Evolutionary conservation across 2,329 filamentous ascomycete genomes (phyloP).

Genomic region (Aspergillus sp.): DNA sequence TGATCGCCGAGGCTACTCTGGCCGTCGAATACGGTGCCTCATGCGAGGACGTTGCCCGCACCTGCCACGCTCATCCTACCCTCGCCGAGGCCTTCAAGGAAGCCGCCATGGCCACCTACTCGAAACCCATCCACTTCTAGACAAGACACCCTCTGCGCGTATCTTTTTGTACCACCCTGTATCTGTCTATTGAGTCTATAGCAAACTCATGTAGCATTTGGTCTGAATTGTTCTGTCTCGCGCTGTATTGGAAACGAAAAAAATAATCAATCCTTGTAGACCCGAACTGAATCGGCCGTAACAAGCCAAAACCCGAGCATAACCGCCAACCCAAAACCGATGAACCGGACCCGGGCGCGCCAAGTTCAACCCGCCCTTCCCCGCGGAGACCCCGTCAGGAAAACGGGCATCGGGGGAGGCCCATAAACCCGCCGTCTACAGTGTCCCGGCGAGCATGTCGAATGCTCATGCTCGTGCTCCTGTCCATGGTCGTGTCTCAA

Average conservation of each 20-base stretch:
- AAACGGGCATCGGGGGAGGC: conserved; percentile 7
- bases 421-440: conserved; percentile 5
- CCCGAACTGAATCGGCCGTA: no score
- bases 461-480: no score
- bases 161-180: neutral
- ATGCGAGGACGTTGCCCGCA: conserved; percentile 87
- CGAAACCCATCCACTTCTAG: conserved; percentile 93
- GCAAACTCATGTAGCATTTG: neutral
- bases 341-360: no score
- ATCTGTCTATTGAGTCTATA: neutral
- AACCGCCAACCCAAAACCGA: neutral
- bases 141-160: conserved; percentile 3
- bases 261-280: no score
- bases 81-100: conserved; percentile 98
- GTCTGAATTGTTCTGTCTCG: neutral
- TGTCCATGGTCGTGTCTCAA: no score
- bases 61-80: conserved; percentile 93
- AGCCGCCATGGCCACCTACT: conserved; percentile 94
- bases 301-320: neutral
- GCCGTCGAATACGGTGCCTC: conserved; percentile 94
- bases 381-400: neutral
- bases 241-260: neutral
- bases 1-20: conserved; percentile 95
- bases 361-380: neutral
- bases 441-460: no score